These are phyloP conservation scores for Dothideomycetidae sp. DNA, from an alignment of 2,329 filamentous ascomycete genomes.

Conservation along the genomic window DNA sequence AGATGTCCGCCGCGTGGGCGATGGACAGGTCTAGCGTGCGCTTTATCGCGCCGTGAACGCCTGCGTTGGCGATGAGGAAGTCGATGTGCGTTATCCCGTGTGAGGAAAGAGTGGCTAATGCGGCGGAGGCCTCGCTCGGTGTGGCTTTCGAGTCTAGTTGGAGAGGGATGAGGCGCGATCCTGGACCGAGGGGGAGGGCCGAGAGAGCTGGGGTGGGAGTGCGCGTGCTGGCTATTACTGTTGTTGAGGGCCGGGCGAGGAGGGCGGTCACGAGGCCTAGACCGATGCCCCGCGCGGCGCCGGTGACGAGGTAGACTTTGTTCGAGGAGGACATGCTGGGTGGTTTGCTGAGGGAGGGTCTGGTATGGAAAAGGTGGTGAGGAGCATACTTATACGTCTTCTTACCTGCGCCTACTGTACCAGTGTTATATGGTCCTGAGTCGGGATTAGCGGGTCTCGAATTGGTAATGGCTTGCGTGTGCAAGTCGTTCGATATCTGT, in stretches of 20 bases:
- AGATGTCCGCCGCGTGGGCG: constrained; percentile 14
- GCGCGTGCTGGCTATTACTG: constrained; percentile 24
- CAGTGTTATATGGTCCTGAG: too few relatives aligned
- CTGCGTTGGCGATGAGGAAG: constrained; percentile 15
- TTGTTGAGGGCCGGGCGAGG: constrained; percentile 9
- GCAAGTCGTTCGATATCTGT: too few relatives aligned
- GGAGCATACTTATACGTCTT: too few relatives aligned
- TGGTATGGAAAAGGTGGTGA: too few relatives aligned
- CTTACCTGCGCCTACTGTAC: too few relatives aligned
- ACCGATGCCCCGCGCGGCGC: constrained; percentile 10
- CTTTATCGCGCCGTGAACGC: constrained; percentile 5
- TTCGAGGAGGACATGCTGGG: too few relatives aligned
- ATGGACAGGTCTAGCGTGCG: constrained; percentile 15
- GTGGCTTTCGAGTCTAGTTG: constrained; percentile 28
- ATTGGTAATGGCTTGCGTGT: too few relatives aligned
- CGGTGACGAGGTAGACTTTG: constrained; percentile 8
- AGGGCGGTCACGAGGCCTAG: constrained; percentile 5
- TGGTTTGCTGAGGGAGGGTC: too few relatives aligned
- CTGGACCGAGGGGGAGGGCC: constrained; percentile 23
- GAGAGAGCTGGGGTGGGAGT: constrained; percentile 38
- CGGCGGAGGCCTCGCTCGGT: constrained; percentile 20
- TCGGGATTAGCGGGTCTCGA: too few relatives aligned
- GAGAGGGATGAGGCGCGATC: constrained; percentile 28
- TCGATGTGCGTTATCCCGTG: constrained; percentile 17
- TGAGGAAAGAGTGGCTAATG: constrained; percentile 19